Conservation (phyloP, 1,284 basidiomycete species). For the Ustilago curta region DNA sequence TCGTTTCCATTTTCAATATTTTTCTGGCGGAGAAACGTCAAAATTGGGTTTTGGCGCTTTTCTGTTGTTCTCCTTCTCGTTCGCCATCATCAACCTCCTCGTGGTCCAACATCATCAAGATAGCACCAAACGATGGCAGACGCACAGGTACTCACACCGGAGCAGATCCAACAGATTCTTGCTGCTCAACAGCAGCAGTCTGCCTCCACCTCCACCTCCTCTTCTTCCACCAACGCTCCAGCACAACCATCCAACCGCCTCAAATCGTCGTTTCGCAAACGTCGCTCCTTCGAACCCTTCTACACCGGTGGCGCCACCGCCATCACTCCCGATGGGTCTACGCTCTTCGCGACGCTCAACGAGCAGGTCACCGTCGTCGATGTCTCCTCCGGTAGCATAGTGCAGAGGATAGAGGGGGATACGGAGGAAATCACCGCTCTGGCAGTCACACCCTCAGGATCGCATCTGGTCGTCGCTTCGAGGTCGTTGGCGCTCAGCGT, state of each 20-base stretch:
- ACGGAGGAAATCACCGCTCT: conserved; percentile 73
- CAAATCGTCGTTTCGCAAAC: conserved; percentile 52
- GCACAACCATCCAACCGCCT: conserved; percentile 19
- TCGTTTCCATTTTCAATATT: too few relatives aligned
- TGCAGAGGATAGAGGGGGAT: conserved; percentile 70
- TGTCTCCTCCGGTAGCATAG: conserved; percentile 78
- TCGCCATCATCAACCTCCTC: background rate
- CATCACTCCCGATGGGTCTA: conserved; percentile 81
- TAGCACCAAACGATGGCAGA: conserved; percentile 30
- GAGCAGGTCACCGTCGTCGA: conserved; percentile 88
- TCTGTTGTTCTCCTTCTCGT: conserved; percentile 2
- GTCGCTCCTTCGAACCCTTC: conserved; percentile 58
- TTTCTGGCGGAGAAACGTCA: background rate
- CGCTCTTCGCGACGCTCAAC: conserved; percentile 85
- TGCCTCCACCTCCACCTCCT: conserved; percentile 18
- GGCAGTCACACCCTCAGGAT: conserved; percentile 62
- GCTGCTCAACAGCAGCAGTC: conserved; percentile 39
- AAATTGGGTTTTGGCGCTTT: conserved; percentile 1
- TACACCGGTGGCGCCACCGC: conserved; percentile 74
- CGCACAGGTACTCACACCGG: conserved; percentile 41
- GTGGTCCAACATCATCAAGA: background rate
- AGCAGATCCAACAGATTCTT: conserved; percentile 39
- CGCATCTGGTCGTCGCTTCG: conserved; percentile 72
- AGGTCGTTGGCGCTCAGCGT: conserved; percentile 72
- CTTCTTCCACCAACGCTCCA: background rate